A percentile compares a stretch with the other conserved stretches of the same genome.
Conservation (phyloP, 495 filamentous ascomycete genomes). For the Terfezia boudieri region DNA sequence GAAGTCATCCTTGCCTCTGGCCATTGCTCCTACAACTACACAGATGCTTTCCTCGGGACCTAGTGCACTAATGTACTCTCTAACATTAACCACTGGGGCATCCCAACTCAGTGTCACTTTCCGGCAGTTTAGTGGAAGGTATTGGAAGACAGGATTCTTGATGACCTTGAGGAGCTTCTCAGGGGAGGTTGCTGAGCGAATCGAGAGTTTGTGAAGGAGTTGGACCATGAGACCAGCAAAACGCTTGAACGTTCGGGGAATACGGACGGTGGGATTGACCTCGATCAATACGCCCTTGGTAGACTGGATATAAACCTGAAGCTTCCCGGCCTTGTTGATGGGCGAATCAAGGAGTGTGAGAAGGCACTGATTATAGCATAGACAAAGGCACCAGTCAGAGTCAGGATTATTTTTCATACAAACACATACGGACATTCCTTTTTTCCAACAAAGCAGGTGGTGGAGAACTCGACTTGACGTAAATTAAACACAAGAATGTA, state of each 20-base stretch:
- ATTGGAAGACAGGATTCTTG: constrained; percentile 90
- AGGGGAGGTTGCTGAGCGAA: constrained; percentile 82
- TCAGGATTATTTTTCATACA: too few relatives aligned
- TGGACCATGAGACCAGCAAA: constrained; percentile 98
- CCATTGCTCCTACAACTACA: constrained; percentile 96
- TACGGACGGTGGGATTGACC: constrained; percentile 88
- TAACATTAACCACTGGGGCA: constrained; percentile 58
- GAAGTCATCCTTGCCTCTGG: constrained; percentile 87
- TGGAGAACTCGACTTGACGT: not conserved
- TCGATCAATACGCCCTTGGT: constrained; percentile 93
- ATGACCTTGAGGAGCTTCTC: constrained; percentile 97
- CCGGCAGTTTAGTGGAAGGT: constrained; percentile 87
- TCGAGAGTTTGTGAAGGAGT: constrained; percentile 86
- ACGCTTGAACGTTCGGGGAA: constrained; percentile 94
- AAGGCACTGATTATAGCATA: constrained; percentile 44
- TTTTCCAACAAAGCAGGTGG: not conserved
- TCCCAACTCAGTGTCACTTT: constrained; percentile 94
- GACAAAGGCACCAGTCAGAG: not conserved
- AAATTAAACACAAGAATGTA: not conserved
- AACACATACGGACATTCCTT: too few relatives aligned
- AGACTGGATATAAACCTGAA: constrained; percentile 97
- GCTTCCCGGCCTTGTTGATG: constrained; percentile 88
- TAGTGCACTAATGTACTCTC: constrained; percentile 66
- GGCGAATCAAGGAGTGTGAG: constrained; percentile 94
- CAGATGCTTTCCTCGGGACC: constrained; percentile 73